These are phyloP conservation scores for Cyberlindnera maclurae DNA, from an alignment of 805 yeast genomes.

Conservation along the genomic window DNA sequence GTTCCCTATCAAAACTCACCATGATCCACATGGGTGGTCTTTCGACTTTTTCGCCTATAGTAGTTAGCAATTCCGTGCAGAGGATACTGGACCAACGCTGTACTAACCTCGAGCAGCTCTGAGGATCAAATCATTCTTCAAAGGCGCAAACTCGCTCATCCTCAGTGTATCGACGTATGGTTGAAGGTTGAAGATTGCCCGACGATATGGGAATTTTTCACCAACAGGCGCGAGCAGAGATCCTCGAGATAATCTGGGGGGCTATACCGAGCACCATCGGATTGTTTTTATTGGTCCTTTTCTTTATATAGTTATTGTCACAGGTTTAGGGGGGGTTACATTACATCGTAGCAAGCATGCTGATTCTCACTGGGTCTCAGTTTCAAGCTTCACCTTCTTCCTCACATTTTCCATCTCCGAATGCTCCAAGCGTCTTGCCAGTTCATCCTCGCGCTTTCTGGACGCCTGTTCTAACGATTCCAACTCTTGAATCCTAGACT, in stretches of 20 bases:
- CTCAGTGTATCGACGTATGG: neutral
- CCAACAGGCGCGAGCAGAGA: too few species aligned
- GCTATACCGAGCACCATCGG: too few species aligned
- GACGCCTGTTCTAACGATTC: conserved; percentile 32
- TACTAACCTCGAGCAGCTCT: conserved; percentile 70
- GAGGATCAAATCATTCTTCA: conserved; percentile 83
- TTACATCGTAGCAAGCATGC: too few species aligned
- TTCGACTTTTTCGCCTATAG: conserved; percentile 67
- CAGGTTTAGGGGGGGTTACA: too few species aligned
- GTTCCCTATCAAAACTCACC: conserved; percentile 26
- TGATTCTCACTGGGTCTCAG: too few species aligned
- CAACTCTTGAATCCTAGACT: conserved; percentile 74
- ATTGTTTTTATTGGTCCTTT: too few species aligned
- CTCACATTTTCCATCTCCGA: conserved; percentile 8
- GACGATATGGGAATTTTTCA: too few species aligned
- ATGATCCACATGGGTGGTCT: conserved; percentile 98
- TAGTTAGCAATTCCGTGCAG: neutral
- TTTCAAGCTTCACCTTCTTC: conserved; percentile 17
- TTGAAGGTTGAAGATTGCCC: too few species aligned
- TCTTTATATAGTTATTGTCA: too few species aligned
- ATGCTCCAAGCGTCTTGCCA: conserved; percentile 6
- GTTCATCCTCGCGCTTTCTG: conserved; percentile 9
- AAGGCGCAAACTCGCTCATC: conserved; percentile 50
- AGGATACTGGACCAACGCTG: too few species aligned
- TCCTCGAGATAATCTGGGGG: too few species aligned